phyloP scores from a whole-genome alignment of 805 yeast genomes.

The Geotrichum ghanense region DNA sequence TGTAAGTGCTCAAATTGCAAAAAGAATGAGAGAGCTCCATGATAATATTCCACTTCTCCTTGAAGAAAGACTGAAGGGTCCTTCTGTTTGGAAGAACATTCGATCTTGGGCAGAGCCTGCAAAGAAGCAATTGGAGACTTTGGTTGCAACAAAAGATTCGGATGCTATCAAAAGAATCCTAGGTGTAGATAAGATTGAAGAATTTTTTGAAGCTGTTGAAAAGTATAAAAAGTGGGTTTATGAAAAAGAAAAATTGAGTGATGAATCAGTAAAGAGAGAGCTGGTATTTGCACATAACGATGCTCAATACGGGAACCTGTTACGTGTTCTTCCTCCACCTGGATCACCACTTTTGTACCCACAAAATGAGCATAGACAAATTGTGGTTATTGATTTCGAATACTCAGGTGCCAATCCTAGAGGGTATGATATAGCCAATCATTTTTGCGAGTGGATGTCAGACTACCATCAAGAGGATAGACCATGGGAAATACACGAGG shows the following conservation, averaged over 20 bases:
- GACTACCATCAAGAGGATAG: slow-evolving; percentile 62
- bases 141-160: slow-evolving; percentile 26
- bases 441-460: slow-evolving; percentile 95
- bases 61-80: slow-evolving; percentile 47
- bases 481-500: slow-evolving; percentile 42
- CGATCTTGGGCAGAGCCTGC: slow-evolving; percentile 57
- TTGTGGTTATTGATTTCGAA: slow-evolving; percentile 90
- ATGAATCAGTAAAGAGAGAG: slow-evolving; percentile 30
- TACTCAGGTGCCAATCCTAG: slow-evolving; percentile 86
- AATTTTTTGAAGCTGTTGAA: slow-evolving; percentile 37
- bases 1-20: slow-evolving; percentile 73
- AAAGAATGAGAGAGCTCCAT: slow-evolving; percentile 94
- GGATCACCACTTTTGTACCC: slow-evolving; percentile 41
- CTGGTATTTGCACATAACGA: slow-evolving; percentile 90
- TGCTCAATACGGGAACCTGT: slow-evolving; percentile 89
- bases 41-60: slow-evolving; percentile 55
- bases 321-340: slow-evolving; percentile 42
- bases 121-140: slow-evolving; percentile 31
- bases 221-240: slow-evolving; percentile 56
- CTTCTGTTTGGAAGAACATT: slow-evolving; percentile 59
- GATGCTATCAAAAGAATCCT: slow-evolving; percentile 22
- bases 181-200: slow-evolving; percentile 29
- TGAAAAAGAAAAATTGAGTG: slow-evolving; percentile 32
- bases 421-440: slow-evolving; percentile 86
- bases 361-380: slow-evolving; percentile 47